Percentiles rank a stretch among this genome's conserved stretches.
These are phyloP conservation scores for Scenedesmus sp. DNA, from an alignment of 163 green algal genomes.

Conservation along the genomic window DNA sequence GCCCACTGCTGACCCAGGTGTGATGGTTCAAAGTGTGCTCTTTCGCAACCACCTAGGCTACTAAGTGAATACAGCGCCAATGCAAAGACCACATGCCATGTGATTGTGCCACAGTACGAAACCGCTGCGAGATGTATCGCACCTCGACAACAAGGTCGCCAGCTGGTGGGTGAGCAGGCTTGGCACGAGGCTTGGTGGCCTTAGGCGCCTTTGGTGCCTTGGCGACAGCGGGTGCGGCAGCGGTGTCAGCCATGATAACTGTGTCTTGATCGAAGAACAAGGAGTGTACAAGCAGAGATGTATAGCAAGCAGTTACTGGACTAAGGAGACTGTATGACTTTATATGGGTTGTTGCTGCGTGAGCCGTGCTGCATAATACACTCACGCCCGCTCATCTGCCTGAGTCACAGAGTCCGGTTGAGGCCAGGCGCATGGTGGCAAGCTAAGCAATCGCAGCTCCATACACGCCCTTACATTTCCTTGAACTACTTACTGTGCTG, in stretches of 20 bases:
- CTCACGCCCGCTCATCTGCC: slow-evolving; percentile 34
- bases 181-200: slow-evolving; percentile 10
- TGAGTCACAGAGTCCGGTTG: background rate
- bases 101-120: background rate
- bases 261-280: background rate
- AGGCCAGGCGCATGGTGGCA: background rate
- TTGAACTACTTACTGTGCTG: no score
- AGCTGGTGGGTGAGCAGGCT: slow-evolving; percentile 22
- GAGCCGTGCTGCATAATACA: background rate
- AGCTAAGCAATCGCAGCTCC: background rate
- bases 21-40: no score
- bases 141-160: slow-evolving; percentile 30
- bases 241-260: slow-evolving; percentile 42
- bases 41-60: no score
- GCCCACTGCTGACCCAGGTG: no score
- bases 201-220: slow-evolving; percentile 15
- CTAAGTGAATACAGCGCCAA: no score
- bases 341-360: background rate
- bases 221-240: background rate
- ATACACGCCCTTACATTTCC: no score
- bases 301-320: background rate
- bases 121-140: background rate
- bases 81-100: background rate
- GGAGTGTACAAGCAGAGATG: background rate
- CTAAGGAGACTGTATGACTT: background rate